phyloP scores from a whole-genome alignment of 495 filamentous ascomycete genomes.

The Penicillium nucicola region DNA sequence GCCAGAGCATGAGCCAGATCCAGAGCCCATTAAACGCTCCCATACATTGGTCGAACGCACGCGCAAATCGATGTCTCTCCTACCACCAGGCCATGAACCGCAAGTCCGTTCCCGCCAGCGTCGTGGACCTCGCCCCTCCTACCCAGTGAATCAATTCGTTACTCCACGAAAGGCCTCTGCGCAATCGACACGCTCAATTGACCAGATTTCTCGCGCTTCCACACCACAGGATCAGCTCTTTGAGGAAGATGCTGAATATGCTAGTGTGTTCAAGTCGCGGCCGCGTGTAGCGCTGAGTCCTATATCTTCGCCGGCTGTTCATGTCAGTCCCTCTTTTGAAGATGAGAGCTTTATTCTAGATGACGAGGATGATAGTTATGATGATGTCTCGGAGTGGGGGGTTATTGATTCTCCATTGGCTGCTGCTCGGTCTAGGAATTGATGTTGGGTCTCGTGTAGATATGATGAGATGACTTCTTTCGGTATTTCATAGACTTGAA shows the following conservation, averaged over 20 bases:
- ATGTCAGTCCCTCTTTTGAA: constrained; percentile 28
- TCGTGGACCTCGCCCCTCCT: constrained; percentile 47
- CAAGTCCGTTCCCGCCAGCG: constrained; percentile 24
- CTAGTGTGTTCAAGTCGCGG: constrained; percentile 80
- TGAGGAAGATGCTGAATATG: constrained; percentile 69
- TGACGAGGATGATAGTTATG: constrained; percentile 9
- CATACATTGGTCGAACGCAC: constrained; percentile 67
- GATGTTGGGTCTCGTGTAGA: no score
- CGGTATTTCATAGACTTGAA: no score
- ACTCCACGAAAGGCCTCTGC: constrained; percentile 41
- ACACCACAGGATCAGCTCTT: constrained; percentile 60
- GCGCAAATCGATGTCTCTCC: constrained; percentile 72
- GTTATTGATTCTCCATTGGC: constrained; percentile 20
- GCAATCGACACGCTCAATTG: constrained; percentile 4
- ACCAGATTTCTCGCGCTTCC: constrained; percentile 29
- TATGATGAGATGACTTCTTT: no score
- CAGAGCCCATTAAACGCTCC: constrained; percentile 25
- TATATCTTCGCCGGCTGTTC: constrained; percentile 54
- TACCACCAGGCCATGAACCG: constrained; percentile 33
- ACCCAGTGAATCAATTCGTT: constrained; percentile 61
- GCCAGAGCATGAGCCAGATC: constrained; percentile 11
- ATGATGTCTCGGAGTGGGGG: constrained; percentile 12
- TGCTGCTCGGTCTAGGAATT: constrained; percentile 5
- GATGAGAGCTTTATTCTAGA: constrained; percentile 33
- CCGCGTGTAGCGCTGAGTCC: constrained; percentile 78